A percentile compares a stretch with the other conserved stretches of the same genome.
phyloP scores from a whole-genome alignment of 495 filamentous ascomycete genomes.

The Hypoxylon cercidicola region DNA sequence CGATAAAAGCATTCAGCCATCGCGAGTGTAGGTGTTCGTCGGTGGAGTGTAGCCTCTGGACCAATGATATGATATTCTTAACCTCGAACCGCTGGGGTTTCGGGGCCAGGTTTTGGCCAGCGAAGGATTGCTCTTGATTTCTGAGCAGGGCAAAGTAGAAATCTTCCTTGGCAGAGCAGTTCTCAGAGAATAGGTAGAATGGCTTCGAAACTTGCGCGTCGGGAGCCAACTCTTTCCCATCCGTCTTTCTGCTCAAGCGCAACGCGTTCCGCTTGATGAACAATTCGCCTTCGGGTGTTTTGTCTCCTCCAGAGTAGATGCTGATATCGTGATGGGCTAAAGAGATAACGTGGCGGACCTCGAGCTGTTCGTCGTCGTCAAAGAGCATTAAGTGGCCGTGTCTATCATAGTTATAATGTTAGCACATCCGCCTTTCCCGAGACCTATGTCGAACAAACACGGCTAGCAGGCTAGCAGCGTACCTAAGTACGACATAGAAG shows the following conservation, averaged over 20 bases:
- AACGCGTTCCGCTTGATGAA: conserved; percentile 97
- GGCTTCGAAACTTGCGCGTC: conserved; percentile 72
- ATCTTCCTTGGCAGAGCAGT: conserved; percentile 94
- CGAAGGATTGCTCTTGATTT: conserved; percentile 76
- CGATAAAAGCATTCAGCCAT: conserved; percentile 93
- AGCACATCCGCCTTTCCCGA: neutral
- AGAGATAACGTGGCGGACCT: conserved; percentile 94
- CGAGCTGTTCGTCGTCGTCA: conserved; percentile 87
- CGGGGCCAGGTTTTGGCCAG: conserved; percentile 68
- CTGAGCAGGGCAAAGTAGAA: conserved; percentile 94
- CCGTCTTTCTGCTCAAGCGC: conserved; percentile 76
- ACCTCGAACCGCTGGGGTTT: conserved; percentile 81
- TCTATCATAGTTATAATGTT: conserved; percentile 57
- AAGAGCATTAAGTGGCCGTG: conserved; percentile 98
- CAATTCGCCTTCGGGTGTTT: conserved; percentile 89
- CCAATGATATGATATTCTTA: conserved; percentile 84
- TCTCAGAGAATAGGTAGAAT: conserved; percentile 94
- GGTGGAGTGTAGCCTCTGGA: conserved; percentile 89
- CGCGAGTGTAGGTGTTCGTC: conserved; percentile 92
- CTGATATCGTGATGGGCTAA: conserved; percentile 87
- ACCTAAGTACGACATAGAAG: conserved; percentile 94
- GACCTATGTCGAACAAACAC: conserved; percentile 10
- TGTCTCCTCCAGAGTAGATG: conserved; percentile 82
- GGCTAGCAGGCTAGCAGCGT: conserved; percentile 48
- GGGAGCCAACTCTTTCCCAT: conserved; percentile 63